Evolutionary conservation across 2,329 filamentous ascomycete species (phyloP).

Genomic region (Rutstroemia sp.): DNA sequence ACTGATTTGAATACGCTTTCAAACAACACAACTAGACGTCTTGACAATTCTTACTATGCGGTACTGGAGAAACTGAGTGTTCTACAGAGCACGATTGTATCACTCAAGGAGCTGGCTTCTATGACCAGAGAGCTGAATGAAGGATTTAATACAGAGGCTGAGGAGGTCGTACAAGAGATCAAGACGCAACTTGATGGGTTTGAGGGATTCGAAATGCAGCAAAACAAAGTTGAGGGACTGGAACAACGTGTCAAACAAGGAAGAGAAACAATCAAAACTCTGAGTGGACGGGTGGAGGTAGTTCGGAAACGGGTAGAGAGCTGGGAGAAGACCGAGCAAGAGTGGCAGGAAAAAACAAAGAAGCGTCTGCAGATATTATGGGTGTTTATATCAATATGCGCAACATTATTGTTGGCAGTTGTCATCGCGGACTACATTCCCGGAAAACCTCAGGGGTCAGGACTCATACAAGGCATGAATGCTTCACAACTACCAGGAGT

Average conservation of each 20-base stretch:
- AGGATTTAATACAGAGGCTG: slow-evolving; percentile 52
- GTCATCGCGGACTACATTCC: slow-evolving; percentile 26
- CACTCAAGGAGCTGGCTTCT: slow-evolving; percentile 59
- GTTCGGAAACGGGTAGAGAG: slow-evolving; percentile 57
- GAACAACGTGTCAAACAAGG: slow-evolving; percentile 54
- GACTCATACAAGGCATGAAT: slow-evolving; percentile 15
- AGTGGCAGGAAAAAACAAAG: slow-evolving; percentile 62
- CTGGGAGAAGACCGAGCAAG: slow-evolving; percentile 59
- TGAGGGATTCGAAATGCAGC: slow-evolving; percentile 56
- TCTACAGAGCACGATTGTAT: slow-evolving; percentile 56
- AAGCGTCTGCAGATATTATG: slow-evolving; percentile 55
- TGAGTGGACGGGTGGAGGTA: slow-evolving; percentile 56
- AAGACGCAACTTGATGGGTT: slow-evolving; percentile 45
- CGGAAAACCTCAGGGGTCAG: slow-evolving; percentile 7
- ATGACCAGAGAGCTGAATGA: slow-evolving; percentile 50
- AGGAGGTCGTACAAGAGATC: slow-evolving; percentile 53
- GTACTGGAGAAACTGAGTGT: slow-evolving; percentile 61
- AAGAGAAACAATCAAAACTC: slow-evolving; percentile 48
- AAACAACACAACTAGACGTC: slow-evolving; percentile 51
- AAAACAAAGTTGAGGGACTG: slow-evolving; percentile 53
- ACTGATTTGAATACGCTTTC: slow-evolving; percentile 51
- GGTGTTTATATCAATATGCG: slow-evolving; percentile 46
- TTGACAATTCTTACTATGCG: slow-evolving; percentile 69
- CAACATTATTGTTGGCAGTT: slow-evolving; percentile 38
- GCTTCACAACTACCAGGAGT: slow-evolving; percentile 12